phyloP scores from a whole-genome alignment of 257 asterid species.

The Jasminum sambac region DNA sequence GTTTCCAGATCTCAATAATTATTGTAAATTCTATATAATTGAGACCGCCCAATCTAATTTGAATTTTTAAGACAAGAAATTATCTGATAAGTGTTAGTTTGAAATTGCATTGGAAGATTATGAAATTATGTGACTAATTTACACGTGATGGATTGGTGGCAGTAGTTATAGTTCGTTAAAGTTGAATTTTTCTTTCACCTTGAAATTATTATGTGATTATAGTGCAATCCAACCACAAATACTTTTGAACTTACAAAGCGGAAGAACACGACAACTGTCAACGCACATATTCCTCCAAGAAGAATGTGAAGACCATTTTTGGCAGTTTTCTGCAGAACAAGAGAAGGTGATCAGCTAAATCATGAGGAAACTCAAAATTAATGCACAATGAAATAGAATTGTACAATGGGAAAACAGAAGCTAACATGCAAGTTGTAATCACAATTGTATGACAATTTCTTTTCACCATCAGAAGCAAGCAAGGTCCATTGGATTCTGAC shows the following conservation, averaged over 20 bases:
- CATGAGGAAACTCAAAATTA: constrained; percentile 7
- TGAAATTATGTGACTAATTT: too few relatives aligned
- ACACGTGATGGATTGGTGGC: too few relatives aligned
- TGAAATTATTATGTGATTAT: too few relatives aligned
- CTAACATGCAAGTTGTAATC: constrained; percentile 10
- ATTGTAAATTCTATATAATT: neutral
- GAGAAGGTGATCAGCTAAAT: constrained; percentile 22
- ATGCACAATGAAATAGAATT: neutral
- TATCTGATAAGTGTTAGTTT: neutral
- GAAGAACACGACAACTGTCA: constrained; percentile 81
- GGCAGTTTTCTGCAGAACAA: constrained; percentile 69
- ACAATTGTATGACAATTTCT: constrained; percentile 11
- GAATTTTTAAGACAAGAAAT: constrained; percentile 18
- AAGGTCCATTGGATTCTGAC: too few relatives aligned
- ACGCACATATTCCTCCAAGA: constrained; percentile 93
- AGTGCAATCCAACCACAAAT: constrained; percentile 1
- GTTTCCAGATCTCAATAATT: neutral
- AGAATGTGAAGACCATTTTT: constrained; percentile 87
- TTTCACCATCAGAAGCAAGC: neutral
- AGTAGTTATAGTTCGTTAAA: too few relatives aligned
- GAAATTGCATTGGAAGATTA: too few relatives aligned
- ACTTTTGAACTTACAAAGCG: constrained; percentile 76
- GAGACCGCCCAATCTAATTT: constrained; percentile 10
- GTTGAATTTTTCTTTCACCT: too few relatives aligned
- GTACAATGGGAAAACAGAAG: constrained; percentile 11